Evolutionary conservation across 2,329 filamentous ascomycete species (phyloP), one percentile per base, ranked within the genome.

Genomic region (Penicillium frequentans): DNA sequence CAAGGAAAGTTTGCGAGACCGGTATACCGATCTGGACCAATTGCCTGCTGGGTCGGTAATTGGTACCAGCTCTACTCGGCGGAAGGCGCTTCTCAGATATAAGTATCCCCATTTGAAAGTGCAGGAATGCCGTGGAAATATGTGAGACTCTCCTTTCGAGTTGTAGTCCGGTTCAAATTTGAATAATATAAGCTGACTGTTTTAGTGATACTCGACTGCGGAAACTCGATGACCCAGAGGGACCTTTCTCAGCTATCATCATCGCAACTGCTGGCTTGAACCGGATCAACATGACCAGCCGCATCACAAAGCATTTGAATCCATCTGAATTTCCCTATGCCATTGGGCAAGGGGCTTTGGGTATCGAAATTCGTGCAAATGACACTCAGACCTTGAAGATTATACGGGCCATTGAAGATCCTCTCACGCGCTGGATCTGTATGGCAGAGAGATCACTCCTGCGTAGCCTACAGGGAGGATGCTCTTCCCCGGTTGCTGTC

Each of bases 311-410:
- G 73, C 90, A 86, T 68, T 81, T 96, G 60, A 87, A 88, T 55
- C 80, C 83, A 42, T 81, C 77, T 48, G 80, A 82, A 29, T 87
- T 96, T 76, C 77, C 96, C 68, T 82, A 96, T 73, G 93, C 93
- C 5, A 92, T 96, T 3, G 93, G 93, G 0, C 93, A 97, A 75
- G 93, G 93, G 23, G 91, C 90, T 1, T 79, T 97, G 35, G 91
- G 84, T 8, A 31, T 61, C 21, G 59, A 61, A 21, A 46, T 57
- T 10, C 54, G 59, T 4, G 50, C 46, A 19, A 46, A 48, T 1
- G 59, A 61, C 23, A 13, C 49, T 3, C n/a, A 49, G 29, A 55
- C 35, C 6, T 26, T 55, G 19, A 50, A 19, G n/a, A 27, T 61
- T 24, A 19, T 61, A 7, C 49, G 37, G 26, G 14, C 50, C 5